Conservation (phyloP, 164 flowering plant species). For the Aristolochia fimbriata region DNA sequence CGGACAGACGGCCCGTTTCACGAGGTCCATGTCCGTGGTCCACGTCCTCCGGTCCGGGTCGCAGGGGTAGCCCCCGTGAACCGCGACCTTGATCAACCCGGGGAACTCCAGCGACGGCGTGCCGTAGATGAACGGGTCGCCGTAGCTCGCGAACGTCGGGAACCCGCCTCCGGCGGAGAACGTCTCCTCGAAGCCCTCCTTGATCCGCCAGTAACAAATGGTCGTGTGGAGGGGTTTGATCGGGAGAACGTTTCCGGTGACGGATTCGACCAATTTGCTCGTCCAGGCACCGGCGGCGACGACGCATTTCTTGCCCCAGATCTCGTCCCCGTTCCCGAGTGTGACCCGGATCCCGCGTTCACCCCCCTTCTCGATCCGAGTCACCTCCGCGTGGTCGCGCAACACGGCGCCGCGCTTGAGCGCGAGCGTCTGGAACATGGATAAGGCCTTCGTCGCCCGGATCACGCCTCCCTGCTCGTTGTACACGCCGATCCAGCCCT, state of each 20-base stretch:
- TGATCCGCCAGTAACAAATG: constrained; percentile 70
- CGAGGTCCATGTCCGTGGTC: constrained; percentile 16
- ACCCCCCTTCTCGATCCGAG: constrained; percentile 20
- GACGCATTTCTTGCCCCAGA: constrained; percentile 59
- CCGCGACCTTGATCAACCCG: constrained; percentile 65
- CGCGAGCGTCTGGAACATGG: constrained; percentile 84
- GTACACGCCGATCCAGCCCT: constrained; percentile 54
- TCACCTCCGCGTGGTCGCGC: constrained; percentile 50
- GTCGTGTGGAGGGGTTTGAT: constrained; percentile 67
- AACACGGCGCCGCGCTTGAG: constrained; percentile 43
- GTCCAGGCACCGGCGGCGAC: constrained; percentile 83
- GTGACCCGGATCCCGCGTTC: constrained; percentile 33
- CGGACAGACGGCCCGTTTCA: constrained; percentile 16
- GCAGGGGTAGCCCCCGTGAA: constrained; percentile 65
- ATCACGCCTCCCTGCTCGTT: constrained; percentile 63
- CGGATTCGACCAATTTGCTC: constrained; percentile 39
- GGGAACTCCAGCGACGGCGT: constrained; percentile 87
- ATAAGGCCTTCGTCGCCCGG: constrained; percentile 85
- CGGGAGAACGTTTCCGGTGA: constrained; percentile 42
- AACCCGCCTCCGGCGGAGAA: constrained; percentile 40
- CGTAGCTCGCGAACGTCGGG: constrained; percentile 77
- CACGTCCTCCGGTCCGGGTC: constrained; percentile 76
- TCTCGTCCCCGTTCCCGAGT: constrained; percentile 26
- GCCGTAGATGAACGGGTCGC: constrained; percentile 62
- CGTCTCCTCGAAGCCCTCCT: constrained; percentile 28